Evolutionary conservation across 805 yeast species (phyloP).

Genomic region (Candida koratica): DNA sequence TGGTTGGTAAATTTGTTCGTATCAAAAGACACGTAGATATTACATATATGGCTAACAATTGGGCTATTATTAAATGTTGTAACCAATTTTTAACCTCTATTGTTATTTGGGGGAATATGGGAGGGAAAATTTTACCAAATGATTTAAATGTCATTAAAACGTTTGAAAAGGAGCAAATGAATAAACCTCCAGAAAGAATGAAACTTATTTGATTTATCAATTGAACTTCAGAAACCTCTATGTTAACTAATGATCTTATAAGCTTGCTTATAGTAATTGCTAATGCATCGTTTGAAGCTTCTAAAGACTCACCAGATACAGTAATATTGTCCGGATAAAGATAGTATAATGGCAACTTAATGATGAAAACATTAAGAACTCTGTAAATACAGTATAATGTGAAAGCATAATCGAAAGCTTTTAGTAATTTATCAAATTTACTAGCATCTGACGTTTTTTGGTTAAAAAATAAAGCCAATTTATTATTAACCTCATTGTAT

Average conservation of each 20-base stretch:
- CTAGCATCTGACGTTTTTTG: neutral
- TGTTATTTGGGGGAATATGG: constrained; percentile 12
- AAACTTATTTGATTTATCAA: constrained; percentile 46
- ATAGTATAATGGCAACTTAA: constrained; percentile 36
- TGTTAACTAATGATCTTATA: constrained; percentile 9
- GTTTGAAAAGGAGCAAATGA: constrained; percentile 60
- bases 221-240: constrained; percentile 32
- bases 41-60: constrained; percentile 48
- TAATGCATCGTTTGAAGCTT: constrained; percentile 39
- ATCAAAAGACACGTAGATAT: constrained; percentile 50
- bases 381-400: constrained; percentile 50
- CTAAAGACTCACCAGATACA: neutral
- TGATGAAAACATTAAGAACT: constrained; percentile 37
- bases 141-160: constrained; percentile 59
- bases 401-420: constrained; percentile 26
- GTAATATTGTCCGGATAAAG: constrained; percentile 9
- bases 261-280: constrained; percentile 47
- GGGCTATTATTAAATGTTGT: constrained; percentile 37
- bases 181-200: constrained; percentile 54
- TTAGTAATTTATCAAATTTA: constrained; percentile 10
- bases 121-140: constrained; percentile 32
- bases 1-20: constrained; percentile 45
- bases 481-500: constrained; percentile 27
- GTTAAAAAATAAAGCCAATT: constrained; percentile 17
- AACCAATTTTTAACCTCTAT: constrained; percentile 26